Evolutionary conservation across 345 rosid species (phyloP), one percentile per base, ranked within the genome.

Genomic region (Microthlaspi erraticum): DNA sequence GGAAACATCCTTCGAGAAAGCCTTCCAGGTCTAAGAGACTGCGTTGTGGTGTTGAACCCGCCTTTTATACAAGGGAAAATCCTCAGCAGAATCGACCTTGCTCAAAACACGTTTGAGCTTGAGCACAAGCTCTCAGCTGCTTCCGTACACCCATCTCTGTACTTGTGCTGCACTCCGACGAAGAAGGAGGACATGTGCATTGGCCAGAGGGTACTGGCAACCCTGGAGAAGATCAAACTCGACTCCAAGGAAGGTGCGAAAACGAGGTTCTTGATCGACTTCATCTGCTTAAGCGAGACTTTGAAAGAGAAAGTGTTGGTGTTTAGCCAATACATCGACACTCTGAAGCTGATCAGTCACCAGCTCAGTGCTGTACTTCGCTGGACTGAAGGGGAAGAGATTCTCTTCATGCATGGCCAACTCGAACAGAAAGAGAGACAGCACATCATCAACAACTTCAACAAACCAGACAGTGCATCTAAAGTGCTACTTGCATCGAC

Each of bases 401-500:
- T 85, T 3, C 42, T 90, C 17, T 64, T 31, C 10, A 83, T 93
- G 88, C 41, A 82, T 58, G 96, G 96, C 31, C 26, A 70, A 38
- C 48, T 63, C 1, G 73, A 79, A 1, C 31, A 63, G 12, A 78
- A 53, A 45, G 72, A 80, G 38, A 86, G 96, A 11, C 93, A 86
- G 58, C 41, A 44, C 7, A 14, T 71, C 44, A 87, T 93, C 13
- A 79, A 75, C 5, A n/a, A 66, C 44, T 91, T 93, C 65, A 91
- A 91, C 43, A 65, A 85, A 42, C 79, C 83, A 3, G 66, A 14
- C 11, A 87, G 83, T 42, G 70, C 80, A 42, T 64, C 86, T 10
- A 87, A 81, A 79, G 89, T 93, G 55, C 34, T 93, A 75, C 85
- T 91, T 49, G 97, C 97, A 38, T 87, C 96, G 7, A 87, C 77